Conservation (phyloP, 305 asterid species). For the Rubia peregrina region DNA sequence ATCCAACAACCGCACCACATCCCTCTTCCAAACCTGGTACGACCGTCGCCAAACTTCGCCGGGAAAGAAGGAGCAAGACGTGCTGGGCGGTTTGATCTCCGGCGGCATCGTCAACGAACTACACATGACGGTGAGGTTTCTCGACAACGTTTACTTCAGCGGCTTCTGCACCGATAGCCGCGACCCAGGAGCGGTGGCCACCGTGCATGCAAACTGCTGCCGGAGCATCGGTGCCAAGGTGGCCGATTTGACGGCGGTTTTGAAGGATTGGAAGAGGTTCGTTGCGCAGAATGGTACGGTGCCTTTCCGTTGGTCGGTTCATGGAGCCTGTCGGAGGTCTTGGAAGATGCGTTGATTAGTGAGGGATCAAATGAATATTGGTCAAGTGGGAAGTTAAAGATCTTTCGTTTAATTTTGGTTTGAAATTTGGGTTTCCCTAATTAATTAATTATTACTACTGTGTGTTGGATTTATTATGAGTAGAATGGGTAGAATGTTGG, state of each 20-base stretch:
- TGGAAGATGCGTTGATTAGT: constrained; percentile 14
- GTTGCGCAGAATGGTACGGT: constrained; percentile 5
- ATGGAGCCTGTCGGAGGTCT: constrained; percentile 10
- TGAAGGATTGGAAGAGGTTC: constrained; percentile 55
- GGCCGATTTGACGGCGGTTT: constrained; percentile 37
- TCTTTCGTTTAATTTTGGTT: too few relatives aligned
- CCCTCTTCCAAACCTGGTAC: constrained; percentile 50
- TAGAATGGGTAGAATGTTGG: too few relatives aligned
- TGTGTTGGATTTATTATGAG: too few relatives aligned
- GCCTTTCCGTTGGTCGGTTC: constrained; percentile 20
- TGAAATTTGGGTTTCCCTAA: background rate
- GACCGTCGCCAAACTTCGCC: constrained; percentile 19
- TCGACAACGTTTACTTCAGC: constrained; percentile 42
- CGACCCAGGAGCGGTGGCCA: constrained; percentile 30
- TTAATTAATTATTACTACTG: too few relatives aligned
- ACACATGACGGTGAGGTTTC: constrained; percentile 23
- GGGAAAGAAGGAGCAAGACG: constrained; percentile 61
- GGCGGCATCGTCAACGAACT: constrained; percentile 16
- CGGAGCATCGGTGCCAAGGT: constrained; percentile 52
- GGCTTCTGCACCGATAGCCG: constrained; percentile 45
- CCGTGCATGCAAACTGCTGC: constrained; percentile 80
- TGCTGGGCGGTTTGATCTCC: constrained; percentile 24
- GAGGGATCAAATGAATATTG: too few relatives aligned
- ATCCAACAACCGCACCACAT: constrained; percentile 41
- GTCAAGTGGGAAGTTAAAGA: too few relatives aligned